A percentile compares a stretch with the other conserved stretches of the same genome.
These are phyloP conservation scores for Aspergillus saccharolyticus DNA, from an alignment of 495 filamentous ascomycete genomes.

Conservation along the genomic window DNA sequence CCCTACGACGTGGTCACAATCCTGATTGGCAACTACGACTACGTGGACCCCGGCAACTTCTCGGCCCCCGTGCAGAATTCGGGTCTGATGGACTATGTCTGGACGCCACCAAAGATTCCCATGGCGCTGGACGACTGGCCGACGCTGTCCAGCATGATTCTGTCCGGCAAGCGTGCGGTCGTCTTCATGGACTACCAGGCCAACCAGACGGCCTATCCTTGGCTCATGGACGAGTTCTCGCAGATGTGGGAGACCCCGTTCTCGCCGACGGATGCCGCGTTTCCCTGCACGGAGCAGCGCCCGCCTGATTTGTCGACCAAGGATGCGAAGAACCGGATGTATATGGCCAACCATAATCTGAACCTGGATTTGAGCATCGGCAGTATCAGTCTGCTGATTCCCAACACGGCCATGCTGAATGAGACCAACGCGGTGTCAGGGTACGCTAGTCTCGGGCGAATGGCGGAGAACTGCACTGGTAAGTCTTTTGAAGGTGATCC, in stretches of 20 bases:
- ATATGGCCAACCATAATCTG: conserved; percentile 90
- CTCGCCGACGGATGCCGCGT: conserved; percentile 51
- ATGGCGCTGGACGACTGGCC: conserved; percentile 80
- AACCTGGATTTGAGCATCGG: conserved; percentile 66
- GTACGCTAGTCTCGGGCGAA: conserved; percentile 64
- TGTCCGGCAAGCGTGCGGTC: conserved; percentile 56
- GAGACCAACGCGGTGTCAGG: conserved; percentile 63
- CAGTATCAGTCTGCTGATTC: conserved; percentile 62
- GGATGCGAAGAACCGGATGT: conserved; percentile 59
- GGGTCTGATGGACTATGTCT: conserved; percentile 66
- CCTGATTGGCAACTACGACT: conserved; percentile 79
- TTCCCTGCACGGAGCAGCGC: conserved; percentile 56
- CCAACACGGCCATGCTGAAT: conserved; percentile 61
- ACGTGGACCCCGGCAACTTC: conserved; percentile 54
- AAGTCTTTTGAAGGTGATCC: conserved; percentile 18
- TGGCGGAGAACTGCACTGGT: conserved; percentile 64
- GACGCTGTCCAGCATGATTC: conserved; percentile 72
- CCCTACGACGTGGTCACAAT: conserved; percentile 92
- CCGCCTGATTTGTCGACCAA: conserved; percentile 52
- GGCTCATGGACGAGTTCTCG: conserved; percentile 59
- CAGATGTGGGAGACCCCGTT: conserved; percentile 67
- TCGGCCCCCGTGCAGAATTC: conserved; percentile 56
- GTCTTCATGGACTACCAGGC: conserved; percentile 80
- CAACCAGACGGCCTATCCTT: conserved; percentile 69
- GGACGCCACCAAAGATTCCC: conserved; percentile 61